Evolutionary conservation across 805 yeast species (phyloP).

Genomic region (Sugiyamaella mastotermitis): DNA sequence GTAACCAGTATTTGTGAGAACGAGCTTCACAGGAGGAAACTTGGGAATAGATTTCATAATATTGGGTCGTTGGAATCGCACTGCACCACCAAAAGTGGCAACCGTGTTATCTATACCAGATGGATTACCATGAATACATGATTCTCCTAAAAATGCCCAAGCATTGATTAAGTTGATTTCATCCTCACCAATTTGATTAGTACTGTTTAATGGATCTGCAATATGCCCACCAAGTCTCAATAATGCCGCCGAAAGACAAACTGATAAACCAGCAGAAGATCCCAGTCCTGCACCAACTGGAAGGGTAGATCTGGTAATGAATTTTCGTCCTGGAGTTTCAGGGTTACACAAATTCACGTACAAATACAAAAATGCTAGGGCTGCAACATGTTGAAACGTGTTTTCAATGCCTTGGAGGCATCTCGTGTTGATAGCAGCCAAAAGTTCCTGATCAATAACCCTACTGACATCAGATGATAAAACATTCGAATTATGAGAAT

Average conservation of each 20-base stretch:
- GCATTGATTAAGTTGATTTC: constrained; percentile 50
- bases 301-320: constrained; percentile 70
- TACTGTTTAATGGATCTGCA: constrained; percentile 2
- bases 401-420: constrained; percentile 37
- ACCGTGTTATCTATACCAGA: constrained; percentile 96
- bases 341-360: constrained; percentile 52
- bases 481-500: not conserved
- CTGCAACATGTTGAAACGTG: constrained; percentile 67
- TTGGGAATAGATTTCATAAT: constrained; percentile 62
- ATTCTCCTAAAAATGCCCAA: constrained; percentile 92
- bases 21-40: constrained; percentile 66
- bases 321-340: constrained; percentile 44
- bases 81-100: constrained; percentile 95
- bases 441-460: constrained; percentile 8
- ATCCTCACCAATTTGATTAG: constrained; percentile 18
- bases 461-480: not conserved
- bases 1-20: constrained; percentile 79
- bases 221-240: constrained; percentile 22
- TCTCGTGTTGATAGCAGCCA: constrained; percentile 12
- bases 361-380: constrained; percentile 77
- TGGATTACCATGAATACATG: constrained; percentile 94
- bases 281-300: constrained; percentile 98
- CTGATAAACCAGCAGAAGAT: constrained; percentile 85
- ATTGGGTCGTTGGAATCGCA: constrained; percentile 63
- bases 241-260: constrained; percentile 73